Percentiles rank a stretch among this genome's conserved stretches.
Conservation (phyloP, 345 rosid species). For the Luvunga scandens region DNA sequence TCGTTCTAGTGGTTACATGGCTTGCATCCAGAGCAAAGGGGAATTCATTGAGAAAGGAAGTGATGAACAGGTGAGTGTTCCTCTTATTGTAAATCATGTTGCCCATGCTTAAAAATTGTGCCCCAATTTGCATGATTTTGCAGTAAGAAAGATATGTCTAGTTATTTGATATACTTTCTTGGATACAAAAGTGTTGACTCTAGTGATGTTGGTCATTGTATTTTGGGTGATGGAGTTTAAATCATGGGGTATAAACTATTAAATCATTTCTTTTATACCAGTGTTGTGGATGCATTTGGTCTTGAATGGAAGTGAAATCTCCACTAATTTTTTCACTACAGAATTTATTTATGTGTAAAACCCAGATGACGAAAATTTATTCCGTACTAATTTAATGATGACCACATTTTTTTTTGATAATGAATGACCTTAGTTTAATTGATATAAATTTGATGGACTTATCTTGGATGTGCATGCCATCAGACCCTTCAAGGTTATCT, state of each 20-base stretch:
- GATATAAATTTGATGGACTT: neutral
- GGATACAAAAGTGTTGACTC: neutral
- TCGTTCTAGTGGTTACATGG: constrained; percentile 44
- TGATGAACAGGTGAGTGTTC: constrained; percentile 69
- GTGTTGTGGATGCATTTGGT: neutral
- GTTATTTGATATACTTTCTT: neutral
- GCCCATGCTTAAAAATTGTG: neutral
- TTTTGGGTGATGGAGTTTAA: neutral
- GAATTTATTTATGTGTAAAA: neutral
- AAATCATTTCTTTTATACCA: neutral
- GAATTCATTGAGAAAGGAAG: constrained; percentile 55
- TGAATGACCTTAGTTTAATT: neutral
- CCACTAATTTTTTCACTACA: neutral
- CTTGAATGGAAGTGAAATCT: constrained; percentile 5
- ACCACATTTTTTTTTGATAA: too few relatives aligned
- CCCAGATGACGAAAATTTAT: neutral
- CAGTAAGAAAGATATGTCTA: neutral
- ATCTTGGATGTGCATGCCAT: neutral
- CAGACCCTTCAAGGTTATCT: constrained; percentile 3
- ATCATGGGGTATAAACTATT: neutral
- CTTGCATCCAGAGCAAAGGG: constrained; percentile 34
- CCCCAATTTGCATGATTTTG: neutral
- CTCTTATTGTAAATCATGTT: neutral
- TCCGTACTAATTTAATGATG: neutral
- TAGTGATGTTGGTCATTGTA: neutral